Evolutionary conservation across 176 grass and related monocot species (phyloP), one percentile per base, ranked within the genome.

Genomic region (Eragrostis nindensis): DNA sequence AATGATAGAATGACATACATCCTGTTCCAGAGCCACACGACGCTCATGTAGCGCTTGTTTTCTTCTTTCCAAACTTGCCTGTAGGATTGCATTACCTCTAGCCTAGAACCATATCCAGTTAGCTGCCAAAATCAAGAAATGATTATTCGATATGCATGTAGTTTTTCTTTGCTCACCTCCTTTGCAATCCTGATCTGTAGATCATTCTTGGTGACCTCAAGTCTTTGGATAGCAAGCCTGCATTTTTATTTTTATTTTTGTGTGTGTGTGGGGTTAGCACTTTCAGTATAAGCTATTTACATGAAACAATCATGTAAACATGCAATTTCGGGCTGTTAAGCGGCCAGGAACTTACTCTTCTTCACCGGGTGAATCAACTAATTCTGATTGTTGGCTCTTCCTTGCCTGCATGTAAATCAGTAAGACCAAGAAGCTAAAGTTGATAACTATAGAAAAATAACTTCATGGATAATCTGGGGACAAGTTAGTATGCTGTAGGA

Each of bases 201-300:
- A 79, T 99, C 93, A 71, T 96, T 99, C 89, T 99, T 94, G 77
- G 93, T 88, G 53, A 88, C 77, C 92, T 94, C 93, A 74, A 99
- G 93, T 86, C 97, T 90, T 79, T 99, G 93, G 79, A 99, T 99
- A 87, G 93, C 93, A 91, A 99, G 89, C 93, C 97, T 99, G 84
- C 16, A 72, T 77, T 11, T 75, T 71, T 69, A 18, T 65, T 56
- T 41, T 25, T n/a, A n/a, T n/a, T n/a, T n/a, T n/a, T n/a, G n/a
- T n/a, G n/a, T n/a, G n/a, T n/a, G n/a, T n/a, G n/a, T 40, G 32
- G 32, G 67, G 41, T 52, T 66, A 87, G 54, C 73, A 54, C 19
- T 1, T 78, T 71, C 25, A 81, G 49, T 57, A 62, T 72, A 63
- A 73, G 73, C 61, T 11, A 62, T 41, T 52, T 73, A 47, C 62